Evolutionary conservation across 805 yeast genomes (phyloP), one percentile per base, ranked within the genome.

Genomic region (Metschnikowia similis): DNA sequence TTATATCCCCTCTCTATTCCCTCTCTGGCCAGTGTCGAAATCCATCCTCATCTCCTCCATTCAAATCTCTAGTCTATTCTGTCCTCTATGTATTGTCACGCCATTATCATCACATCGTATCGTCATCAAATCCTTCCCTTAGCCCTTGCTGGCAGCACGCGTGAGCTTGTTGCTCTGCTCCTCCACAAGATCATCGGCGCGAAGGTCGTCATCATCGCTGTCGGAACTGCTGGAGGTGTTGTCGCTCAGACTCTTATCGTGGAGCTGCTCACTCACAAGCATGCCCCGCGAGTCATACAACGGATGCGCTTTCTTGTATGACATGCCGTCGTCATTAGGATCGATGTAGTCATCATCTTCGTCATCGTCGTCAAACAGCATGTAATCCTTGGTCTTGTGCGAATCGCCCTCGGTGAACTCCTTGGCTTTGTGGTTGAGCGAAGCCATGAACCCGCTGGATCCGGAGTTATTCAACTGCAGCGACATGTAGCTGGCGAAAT

Each of bases 241-340:
- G 37, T 67, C 75, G 37, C 45, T 41, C 30, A 41, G 45, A 32
- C 35, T 32, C 28, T 41, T 41, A 13, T 41, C 41, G 31, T 52
- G 49, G 16, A 44, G 40, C 39, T 41, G 48, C 17, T 57, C 60
- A 14, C 49, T 53, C 21, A 55, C 53, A 36, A 56, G 57, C 48
- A 56, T 49, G 11, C 61, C 62, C 11, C 48, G 54, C 9, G 80
- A 69, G 55, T 77, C 81, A 59, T 85, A 85, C 48, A 85, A 65
- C 6, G 88, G 85, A 58, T 83, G 81, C 37, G 75, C 69, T 62
- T 81, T 84, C 47, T 82, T 81, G 64, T 86, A 86, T 1, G 88
- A 83, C 61, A 80, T 82, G 0, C 92, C 92, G 60, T 86, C 92
- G 63, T 87, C 92, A 60, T 86, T 85, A 1, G 92, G 91, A 61